These are phyloP conservation scores for Roridomyces roridus DNA, from an alignment of 768 basidiomycete species.

Conservation along the genomic window DNA sequence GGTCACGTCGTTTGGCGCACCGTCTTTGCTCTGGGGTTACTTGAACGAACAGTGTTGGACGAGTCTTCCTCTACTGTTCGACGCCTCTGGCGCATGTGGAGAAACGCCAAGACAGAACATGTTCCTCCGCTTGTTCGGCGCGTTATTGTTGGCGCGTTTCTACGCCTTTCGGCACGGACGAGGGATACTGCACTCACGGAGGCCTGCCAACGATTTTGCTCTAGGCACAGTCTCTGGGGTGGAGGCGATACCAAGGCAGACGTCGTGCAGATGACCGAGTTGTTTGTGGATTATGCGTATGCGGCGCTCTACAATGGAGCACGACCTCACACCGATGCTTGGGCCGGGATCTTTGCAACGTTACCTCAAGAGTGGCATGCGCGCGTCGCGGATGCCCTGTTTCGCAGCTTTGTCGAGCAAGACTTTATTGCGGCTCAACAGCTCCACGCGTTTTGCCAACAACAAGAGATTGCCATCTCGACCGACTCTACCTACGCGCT, in stretches of 20 bases:
- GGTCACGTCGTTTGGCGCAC: slow-evolving; percentile 41
- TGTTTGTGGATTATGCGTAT: slow-evolving; percentile 42
- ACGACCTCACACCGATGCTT: slow-evolving; percentile 30
- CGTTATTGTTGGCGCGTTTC: slow-evolving; percentile 48
- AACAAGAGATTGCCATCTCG: slow-evolving; percentile 30
- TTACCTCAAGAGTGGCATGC: slow-evolving; percentile 39
- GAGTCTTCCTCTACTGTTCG: slow-evolving; percentile 24
- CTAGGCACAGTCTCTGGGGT: slow-evolving; percentile 34
- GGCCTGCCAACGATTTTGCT: slow-evolving; percentile 41
- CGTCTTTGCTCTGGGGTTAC: slow-evolving; percentile 44
- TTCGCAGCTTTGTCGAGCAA: slow-evolving; percentile 29
- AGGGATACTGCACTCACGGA: slow-evolving; percentile 43
- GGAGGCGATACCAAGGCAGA: slow-evolving; percentile 21
- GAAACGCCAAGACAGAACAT: slow-evolving; percentile 19
- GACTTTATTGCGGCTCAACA: slow-evolving; percentile 39
- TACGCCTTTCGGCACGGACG: slow-evolving; percentile 49
- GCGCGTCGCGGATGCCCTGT: slow-evolving; percentile 33
- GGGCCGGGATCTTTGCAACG: slow-evolving; percentile 36
- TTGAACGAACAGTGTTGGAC: slow-evolving; percentile 37
- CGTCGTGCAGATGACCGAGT: slow-evolving; percentile 35
- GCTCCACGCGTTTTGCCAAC: slow-evolving; percentile 39
- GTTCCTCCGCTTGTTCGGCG: slow-evolving; percentile 37
- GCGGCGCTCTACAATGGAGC: slow-evolving; percentile 25
- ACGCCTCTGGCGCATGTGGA: slow-evolving; percentile 52
- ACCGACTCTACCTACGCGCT: slow-evolving; percentile 33